Evolutionary conservation across 2,329 filamentous ascomycete species (phyloP).

Genomic region (Aspergillus sp.): DNA sequence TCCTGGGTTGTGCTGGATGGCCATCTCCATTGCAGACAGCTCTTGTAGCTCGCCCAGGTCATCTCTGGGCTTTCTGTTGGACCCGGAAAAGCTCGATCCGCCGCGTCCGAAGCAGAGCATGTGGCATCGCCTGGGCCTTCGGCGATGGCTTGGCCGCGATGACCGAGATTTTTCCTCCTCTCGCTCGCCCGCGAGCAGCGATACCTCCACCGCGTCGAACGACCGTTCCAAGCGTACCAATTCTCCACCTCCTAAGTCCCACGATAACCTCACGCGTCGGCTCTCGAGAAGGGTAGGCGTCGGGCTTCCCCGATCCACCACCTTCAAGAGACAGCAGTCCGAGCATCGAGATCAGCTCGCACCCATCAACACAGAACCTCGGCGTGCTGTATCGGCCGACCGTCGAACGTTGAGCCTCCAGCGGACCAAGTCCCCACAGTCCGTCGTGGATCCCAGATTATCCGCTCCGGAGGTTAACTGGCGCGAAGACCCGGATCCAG

Average conservation of each 20-base stretch:
- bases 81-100: constrained; percentile 37
- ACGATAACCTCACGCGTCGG: constrained; percentile 41
- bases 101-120: constrained; percentile 48
- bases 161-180: constrained; percentile 39
- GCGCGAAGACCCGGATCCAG: constrained; percentile 35
- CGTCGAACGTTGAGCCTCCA: constrained; percentile 49
- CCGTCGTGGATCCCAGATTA: constrained; percentile 41
- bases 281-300: constrained; percentile 66
- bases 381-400: constrained; percentile 69
- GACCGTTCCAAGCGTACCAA: constrained; percentile 18
- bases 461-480: constrained; percentile 49
- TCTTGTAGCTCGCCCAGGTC: constrained; percentile 42
- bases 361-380: constrained; percentile 64
- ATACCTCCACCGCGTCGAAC: constrained; percentile 20
- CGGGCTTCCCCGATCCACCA: constrained; percentile 74
- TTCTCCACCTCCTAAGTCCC: constrained; percentile 27
- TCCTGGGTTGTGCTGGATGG: constrained; percentile 43
- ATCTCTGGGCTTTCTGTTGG: constrained; percentile 37
- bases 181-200: constrained; percentile 25
- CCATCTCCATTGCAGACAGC: constrained; percentile 47
- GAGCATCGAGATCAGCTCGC: constrained; percentile 76
- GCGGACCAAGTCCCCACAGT: constrained; percentile 50
- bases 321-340: constrained; percentile 81
- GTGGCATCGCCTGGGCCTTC: constrained; percentile 50
- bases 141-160: constrained; percentile 49